phyloP scores from a whole-genome alignment of 441 rosid genomes.

The Erysimum pusillum region DNA sequence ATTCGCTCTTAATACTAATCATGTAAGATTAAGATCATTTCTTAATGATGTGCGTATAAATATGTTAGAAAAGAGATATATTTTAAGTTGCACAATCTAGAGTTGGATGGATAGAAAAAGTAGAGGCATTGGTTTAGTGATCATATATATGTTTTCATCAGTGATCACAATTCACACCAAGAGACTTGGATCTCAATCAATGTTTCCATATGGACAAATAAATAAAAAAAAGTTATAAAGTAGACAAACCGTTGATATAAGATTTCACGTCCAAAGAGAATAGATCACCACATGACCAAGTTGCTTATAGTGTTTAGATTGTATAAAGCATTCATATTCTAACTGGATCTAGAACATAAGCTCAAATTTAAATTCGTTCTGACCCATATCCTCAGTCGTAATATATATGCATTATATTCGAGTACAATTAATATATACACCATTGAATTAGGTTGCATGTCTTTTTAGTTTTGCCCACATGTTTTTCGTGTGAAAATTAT shows the following conservation, averaged over 20 bases:
- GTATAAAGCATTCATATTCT: conserved; percentile 19
- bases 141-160: conserved; percentile 6
- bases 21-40: background rate
- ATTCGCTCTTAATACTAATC: background rate
- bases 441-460: conserved; percentile 15
- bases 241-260: conserved; percentile 33
- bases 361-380: conserved; percentile 2
- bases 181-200: background rate
- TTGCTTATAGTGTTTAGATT: conserved; percentile 14
- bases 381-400: background rate
- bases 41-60: background rate
- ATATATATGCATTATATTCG: conserved; percentile 21
- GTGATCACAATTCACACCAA: background rate
- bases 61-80: background rate
- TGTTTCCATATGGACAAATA: conserved; percentile 13
- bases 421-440: background rate
- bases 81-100: background rate
- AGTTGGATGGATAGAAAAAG: conserved; percentile 13
- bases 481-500: conserved; percentile 15
- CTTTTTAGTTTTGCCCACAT: background rate
- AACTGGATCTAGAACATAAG: conserved; percentile 9
- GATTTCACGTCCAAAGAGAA: conserved; percentile 31
- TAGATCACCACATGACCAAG: conserved; percentile 19
- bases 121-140: background rate
- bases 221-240: conserved; percentile 5